Percentiles rank a stretch among this genome's conserved stretches.
Conservation (phyloP, 371 early-diverging fungal species). For the Actinomortierella ambigua region DNA sequence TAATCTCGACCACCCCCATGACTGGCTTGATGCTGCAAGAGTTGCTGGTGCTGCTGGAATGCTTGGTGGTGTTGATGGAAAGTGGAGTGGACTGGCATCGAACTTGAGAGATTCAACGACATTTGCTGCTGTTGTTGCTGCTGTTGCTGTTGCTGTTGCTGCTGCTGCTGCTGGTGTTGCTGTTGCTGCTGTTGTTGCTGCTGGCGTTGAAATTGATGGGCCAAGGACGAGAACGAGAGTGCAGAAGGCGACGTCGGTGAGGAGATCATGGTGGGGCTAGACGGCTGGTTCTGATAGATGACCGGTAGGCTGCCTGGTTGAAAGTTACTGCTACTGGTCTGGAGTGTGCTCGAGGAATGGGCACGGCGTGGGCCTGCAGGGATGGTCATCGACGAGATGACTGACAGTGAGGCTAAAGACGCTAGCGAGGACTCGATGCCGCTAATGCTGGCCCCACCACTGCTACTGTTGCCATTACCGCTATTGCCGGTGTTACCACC, state of each 20-base stretch:
- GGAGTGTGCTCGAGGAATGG: slow-evolving; percentile 8
- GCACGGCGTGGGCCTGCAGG: slow-evolving; percentile 1
- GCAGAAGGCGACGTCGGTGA: slow-evolving; percentile 9
- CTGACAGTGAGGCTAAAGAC: slow-evolving; percentile 37
- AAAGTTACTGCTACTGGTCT: slow-evolving; percentile 31
- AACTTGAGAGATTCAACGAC: background rate
- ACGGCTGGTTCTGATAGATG: slow-evolving; percentile 29
- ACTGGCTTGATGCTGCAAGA: too few relatives aligned
- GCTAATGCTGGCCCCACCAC: slow-evolving; percentile 7
- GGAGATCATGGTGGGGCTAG: slow-evolving; percentile 14
- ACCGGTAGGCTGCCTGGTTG: slow-evolving; percentile 39
- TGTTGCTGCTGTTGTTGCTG: slow-evolving; percentile 20
- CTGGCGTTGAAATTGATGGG: slow-evolving; percentile 35
- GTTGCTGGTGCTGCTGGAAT: too few relatives aligned
- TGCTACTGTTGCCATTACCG: slow-evolving; percentile 8
- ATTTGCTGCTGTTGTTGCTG: slow-evolving; percentile 10
- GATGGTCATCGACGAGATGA: slow-evolving; percentile 8
- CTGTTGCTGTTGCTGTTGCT: slow-evolving; percentile 12
- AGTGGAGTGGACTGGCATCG: background rate
- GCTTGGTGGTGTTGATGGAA: background rate
- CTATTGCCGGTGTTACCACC: background rate
- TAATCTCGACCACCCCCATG: too few relatives aligned
- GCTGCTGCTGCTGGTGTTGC: slow-evolving; percentile 9
- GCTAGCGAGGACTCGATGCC: slow-evolving; percentile 43
- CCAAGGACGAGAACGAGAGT: slow-evolving; percentile 26